These are phyloP conservation scores for Candida oleophila DNA, from an alignment of 805 yeast genomes.

Conservation along the genomic window DNA sequence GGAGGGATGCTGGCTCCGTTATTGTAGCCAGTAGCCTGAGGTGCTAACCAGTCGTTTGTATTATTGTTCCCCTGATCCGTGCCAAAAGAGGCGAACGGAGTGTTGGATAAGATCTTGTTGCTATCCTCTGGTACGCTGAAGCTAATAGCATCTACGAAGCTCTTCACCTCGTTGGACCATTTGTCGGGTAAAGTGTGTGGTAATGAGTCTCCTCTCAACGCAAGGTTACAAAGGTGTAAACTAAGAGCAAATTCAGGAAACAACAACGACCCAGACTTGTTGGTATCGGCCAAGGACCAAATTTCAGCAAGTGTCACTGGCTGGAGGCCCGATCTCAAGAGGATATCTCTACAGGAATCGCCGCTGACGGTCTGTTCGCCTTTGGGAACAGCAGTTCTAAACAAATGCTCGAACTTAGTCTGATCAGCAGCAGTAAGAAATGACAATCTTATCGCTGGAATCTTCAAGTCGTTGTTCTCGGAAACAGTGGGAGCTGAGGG, in stretches of 20 bases:
- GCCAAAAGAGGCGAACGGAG: slow-evolving; percentile 40
- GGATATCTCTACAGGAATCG: slow-evolving; percentile 72
- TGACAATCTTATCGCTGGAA: slow-evolving; percentile 76
- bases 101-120: slow-evolving; percentile 36
- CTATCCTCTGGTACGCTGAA: slow-evolving; percentile 69
- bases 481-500: slow-evolving; percentile 39
- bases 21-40: slow-evolving; percentile 30
- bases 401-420: slow-evolving; percentile 79
- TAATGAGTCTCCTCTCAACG: slow-evolving; percentile 72
- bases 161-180: slow-evolving; percentile 78
- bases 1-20: slow-evolving; percentile 13
- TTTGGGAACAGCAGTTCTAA: slow-evolving; percentile 70
- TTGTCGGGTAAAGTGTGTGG: slow-evolving; percentile 72
- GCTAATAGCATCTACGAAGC: slow-evolving; percentile 86
- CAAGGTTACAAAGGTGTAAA: slow-evolving; percentile 79
- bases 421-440: slow-evolving; percentile 87
- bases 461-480: slow-evolving; percentile 58
- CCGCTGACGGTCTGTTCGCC: slow-evolving; percentile 72
- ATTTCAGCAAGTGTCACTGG: slow-evolving; percentile 78
- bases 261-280: slow-evolving; percentile 76
- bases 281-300: slow-evolving; percentile 91
- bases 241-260: slow-evolving; percentile 95
- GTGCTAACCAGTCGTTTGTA: slow-evolving; percentile 26
- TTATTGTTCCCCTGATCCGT: slow-evolving; percentile 12
- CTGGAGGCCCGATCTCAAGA: slow-evolving; percentile 74